Percentiles rank a stretch among this genome's conserved stretches.
Evolutionary conservation across 306 rosid genomes (phyloP).

Genomic region (Trifolium subterraneum): DNA sequence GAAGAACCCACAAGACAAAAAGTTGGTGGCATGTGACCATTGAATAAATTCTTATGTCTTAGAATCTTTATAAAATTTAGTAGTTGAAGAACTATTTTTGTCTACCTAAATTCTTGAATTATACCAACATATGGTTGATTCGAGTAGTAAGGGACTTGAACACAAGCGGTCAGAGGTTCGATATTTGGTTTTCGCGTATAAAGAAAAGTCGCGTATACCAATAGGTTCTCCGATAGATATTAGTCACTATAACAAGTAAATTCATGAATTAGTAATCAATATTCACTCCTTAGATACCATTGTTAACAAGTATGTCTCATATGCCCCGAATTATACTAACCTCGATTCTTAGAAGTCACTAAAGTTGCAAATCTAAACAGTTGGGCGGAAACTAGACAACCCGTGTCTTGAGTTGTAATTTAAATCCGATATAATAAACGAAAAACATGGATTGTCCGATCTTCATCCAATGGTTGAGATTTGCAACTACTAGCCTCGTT

Average conservation of each 20-base stretch:
- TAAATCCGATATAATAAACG: too few species aligned
- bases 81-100: conserved; percentile 5
- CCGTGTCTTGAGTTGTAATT: too few species aligned
- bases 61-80: conserved; percentile 8
- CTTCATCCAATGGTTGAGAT: too few species aligned
- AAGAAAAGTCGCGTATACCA: too few species aligned
- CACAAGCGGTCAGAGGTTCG: too few species aligned
- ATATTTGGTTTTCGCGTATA: too few species aligned
- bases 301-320: background rate
- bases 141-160: too few species aligned
- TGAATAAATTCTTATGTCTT: conserved; percentile 31
- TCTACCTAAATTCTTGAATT: conserved; percentile 37
- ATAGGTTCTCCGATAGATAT: too few species aligned
- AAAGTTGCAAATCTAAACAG: background rate
- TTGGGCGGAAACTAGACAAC: background rate
- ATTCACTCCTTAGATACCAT: background rate
- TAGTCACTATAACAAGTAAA: background rate
- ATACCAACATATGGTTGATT: too few species aligned
- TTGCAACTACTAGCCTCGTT: too few species aligned
- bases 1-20: conserved; percentile 41
- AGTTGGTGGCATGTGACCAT: conserved; percentile 44
- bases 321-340: background rate
- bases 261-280: conserved; percentile 32
- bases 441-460: too few species aligned
- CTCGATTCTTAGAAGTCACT: background rate